Conservation (phyloP, 176 grass and related monocot species). For the Alloteropsis semialata region DNA sequence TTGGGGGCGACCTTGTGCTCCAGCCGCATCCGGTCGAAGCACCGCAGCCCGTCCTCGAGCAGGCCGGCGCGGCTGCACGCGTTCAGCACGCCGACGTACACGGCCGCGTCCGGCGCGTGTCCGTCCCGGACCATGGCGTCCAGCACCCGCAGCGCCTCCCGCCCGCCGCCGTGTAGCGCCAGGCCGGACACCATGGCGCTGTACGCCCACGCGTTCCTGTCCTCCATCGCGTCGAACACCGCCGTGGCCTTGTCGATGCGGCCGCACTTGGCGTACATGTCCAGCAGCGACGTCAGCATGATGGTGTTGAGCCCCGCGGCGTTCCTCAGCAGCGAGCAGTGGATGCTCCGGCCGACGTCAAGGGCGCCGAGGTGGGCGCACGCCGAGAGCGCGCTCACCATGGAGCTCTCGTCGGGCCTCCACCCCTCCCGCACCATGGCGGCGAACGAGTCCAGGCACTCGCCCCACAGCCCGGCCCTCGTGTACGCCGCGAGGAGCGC, state of each 20-base stretch:
- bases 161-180: slow-evolving; percentile 61
- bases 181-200: slow-evolving; percentile 59
- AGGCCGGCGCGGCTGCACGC: slow-evolving; percentile 66
- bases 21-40: slow-evolving; percentile 75
- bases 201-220: too few species aligned
- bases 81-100: slow-evolving; percentile 72
- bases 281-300: slow-evolving; percentile 64
- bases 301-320: slow-evolving; percentile 49
- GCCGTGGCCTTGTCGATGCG: slow-evolving; percentile 51
- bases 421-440: slow-evolving; percentile 45
- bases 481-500: slow-evolving; percentile 61
- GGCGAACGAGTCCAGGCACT: slow-evolving; percentile 57
- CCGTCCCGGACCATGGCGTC: slow-evolving; percentile 51
- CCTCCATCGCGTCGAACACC: too few species aligned
- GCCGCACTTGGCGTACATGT: slow-evolving; percentile 80
- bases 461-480: slow-evolving; percentile 34
- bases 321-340: slow-evolving; percentile 60
- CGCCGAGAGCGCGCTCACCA: slow-evolving; percentile 61
- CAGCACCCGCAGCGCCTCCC: slow-evolving; percentile 53
- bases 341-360: slow-evolving; percentile 55
- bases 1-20: slow-evolving; percentile 60
- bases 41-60: slow-evolving; percentile 68
- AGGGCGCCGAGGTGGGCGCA: slow-evolving; percentile 60
- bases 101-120: slow-evolving; percentile 52
- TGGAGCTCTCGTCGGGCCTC: slow-evolving; percentile 67